Evolutionary conservation across 176 grass and related monocot genomes (phyloP).

Genomic region (Puccinellia tenuiflora): DNA sequence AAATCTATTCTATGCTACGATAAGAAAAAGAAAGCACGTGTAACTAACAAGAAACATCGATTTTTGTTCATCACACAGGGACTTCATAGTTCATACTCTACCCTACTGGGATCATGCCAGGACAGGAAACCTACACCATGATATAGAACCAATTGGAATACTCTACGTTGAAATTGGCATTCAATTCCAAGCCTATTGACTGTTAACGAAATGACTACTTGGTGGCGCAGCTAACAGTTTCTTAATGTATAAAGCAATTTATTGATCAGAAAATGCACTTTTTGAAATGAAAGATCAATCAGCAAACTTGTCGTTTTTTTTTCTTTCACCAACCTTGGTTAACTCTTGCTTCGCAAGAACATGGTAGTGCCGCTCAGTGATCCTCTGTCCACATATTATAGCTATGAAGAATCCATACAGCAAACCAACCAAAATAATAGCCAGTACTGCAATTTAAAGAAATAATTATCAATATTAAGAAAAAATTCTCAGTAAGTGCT

Average conservation of each 20-base stretch:
- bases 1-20: background rate
- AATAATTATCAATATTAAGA: conserved; percentile 22
- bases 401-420: conserved; percentile 99
- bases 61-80: background rate
- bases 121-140: background rate
- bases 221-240: background rate
- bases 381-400: conserved; percentile 98
- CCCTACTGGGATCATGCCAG: background rate
- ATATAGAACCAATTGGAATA: background rate
- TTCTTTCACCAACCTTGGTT: conserved; percentile 70
- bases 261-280: background rate
- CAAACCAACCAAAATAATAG: conserved; percentile 87
- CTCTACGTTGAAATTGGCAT: background rate
- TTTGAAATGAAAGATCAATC: background rate
- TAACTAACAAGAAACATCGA: background rate
- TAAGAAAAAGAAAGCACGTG: background rate
- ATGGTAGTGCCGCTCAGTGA: conserved; percentile 92
- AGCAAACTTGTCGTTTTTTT: conserved; percentile 23
- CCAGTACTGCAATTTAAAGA: conserved; percentile 67
- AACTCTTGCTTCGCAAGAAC: conserved; percentile 94
- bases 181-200: background rate
- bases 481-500: conserved; percentile 2
- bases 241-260: background rate
- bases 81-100: background rate
- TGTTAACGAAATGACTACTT: background rate